Evolutionary conservation across 805 yeast genomes (phyloP), one percentile per base, ranked within the genome.

Genomic region (Lipomyces lipofer): DNA sequence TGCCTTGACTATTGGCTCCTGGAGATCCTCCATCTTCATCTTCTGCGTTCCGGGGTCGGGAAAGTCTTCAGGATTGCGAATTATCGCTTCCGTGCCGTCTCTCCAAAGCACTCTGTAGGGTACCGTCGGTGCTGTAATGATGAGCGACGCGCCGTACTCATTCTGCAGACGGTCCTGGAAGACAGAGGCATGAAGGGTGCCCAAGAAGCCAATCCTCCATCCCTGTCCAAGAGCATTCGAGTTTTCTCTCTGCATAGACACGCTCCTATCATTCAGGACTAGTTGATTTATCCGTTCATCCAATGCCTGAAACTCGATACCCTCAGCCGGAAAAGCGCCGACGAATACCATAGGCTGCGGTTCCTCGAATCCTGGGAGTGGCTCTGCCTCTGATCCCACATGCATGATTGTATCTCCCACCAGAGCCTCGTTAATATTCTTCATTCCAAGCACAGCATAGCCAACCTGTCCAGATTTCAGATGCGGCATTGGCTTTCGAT

Each of bases 291-390:
- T 82, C 68, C 90, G 85, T 64, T 94, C 98, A 66, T 94, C 95
- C 75, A 92, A 77, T 25, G 80, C 85, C 57, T 87, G 86, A 69
- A 92, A 92, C 64, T 92, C 96, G 0, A 85, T 79, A 3, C 96
- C 96, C 65, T 92, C 96, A 0, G 97, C 94, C 0, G 99, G 98
- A 64, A 89, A 92, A 0, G 98, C 99, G 12, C 98, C 98, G 46
- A 92, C 95, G 69, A 92, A 94, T 13, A 92, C 98, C 98, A 94
- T 94, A 1, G 98, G 97, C 69, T 94, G 91, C 0, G 95, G 91
- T 64, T 89, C 97, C 70, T 91, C 97, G 69, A 92, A 94, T 0
- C 98, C 98, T 1, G 95, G 96, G 24, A 92, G 75, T 1, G 97
- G 85, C 59, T 84, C 88, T 1, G 86, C 83, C 30, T 76, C 77